Percentiles rank a stretch among this genome's conserved stretches.
These are phyloP conservation scores for Didymella exigua DNA, from an alignment of 2,329 filamentous ascomycete species.

Conservation along the genomic window DNA sequence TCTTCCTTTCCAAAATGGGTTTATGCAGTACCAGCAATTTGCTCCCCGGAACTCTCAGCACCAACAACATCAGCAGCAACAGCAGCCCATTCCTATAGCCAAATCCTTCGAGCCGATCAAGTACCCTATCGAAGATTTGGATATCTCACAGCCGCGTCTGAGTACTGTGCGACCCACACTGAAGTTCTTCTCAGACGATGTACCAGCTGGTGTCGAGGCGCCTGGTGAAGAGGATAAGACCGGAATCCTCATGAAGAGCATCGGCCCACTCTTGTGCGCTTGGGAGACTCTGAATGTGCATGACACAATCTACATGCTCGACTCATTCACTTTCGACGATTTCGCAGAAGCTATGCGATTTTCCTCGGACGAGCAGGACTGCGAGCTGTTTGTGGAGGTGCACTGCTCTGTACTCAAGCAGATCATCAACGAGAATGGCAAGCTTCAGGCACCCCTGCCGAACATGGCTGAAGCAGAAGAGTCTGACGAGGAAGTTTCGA, in stretches of 20 bases:
- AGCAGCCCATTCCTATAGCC: constrained; percentile 59
- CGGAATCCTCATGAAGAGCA: constrained; percentile 78
- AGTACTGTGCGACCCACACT: constrained; percentile 72
- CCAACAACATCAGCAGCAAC: constrained; percentile 51
- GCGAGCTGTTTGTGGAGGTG: constrained; percentile 85
- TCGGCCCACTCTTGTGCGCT: constrained; percentile 84
- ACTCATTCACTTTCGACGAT: constrained; percentile 98
- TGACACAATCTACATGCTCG: constrained; percentile 88
- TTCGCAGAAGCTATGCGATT: constrained; percentile 87
- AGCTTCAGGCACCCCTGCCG: constrained; percentile 78
- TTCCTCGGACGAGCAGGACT: constrained; percentile 72
- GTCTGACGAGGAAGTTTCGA: constrained; percentile 57
- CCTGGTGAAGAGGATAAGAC: constrained; percentile 46
- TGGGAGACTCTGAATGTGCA: constrained; percentile 99
- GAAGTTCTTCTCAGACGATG: constrained; percentile 75
- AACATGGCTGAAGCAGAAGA: constrained; percentile 61
- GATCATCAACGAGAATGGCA: constrained; percentile 79
- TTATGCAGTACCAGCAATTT: constrained; percentile 23
- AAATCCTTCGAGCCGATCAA: constrained; percentile 67
- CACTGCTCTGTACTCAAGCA: constrained; percentile 91
- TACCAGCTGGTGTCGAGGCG: constrained; percentile 48
- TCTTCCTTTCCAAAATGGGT: constrained; percentile 17
- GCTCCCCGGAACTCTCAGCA: constrained; percentile 35
- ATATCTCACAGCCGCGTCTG: constrained; percentile 71
- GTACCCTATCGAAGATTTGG: constrained; percentile 94